phyloP scores from a whole-genome alignment of 163 green algal species.

The Volvox carteri region DNA sequence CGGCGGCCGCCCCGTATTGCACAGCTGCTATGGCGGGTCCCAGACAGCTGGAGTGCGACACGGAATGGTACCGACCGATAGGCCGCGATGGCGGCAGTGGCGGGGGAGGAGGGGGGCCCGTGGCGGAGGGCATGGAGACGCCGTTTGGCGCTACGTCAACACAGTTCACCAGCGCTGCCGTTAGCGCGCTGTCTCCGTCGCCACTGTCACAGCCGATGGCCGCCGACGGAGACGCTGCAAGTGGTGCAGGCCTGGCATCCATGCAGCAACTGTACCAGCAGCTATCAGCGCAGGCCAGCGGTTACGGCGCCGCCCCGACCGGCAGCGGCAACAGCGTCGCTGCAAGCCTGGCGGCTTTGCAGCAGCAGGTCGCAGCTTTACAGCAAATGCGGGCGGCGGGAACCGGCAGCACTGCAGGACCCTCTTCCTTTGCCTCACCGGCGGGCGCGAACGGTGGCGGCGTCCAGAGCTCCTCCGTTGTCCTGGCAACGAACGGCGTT shows the following conservation, averaged over 20 bases:
- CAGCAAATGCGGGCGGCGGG: slow-evolving; percentile 17
- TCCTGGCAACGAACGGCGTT: neutral
- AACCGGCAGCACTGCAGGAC: neutral
- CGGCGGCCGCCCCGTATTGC: neutral
- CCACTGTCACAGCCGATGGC: neutral
- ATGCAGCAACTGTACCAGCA: slow-evolving; percentile 50
- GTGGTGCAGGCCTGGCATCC: neutral
- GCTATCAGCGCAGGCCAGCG: neutral
- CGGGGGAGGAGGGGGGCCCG: neutral
- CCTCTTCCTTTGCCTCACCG: neutral
- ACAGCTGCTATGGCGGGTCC: neutral
- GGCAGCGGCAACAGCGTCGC: neutral
- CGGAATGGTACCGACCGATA: neutral
- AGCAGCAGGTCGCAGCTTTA: slow-evolving; percentile 51
- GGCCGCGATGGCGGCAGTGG: neutral
- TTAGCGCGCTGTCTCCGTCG: neutral
- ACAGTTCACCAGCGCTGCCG: neutral
- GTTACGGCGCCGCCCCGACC: neutral
- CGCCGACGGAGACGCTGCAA: neutral
- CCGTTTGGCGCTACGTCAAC: neutral
- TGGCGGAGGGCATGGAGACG: slow-evolving; percentile 46
- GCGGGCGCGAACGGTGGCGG: neutral
- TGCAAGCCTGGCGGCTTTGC: slow-evolving; percentile 36
- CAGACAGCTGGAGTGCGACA: neutral
- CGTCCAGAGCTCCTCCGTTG: neutral